Percentiles rank a stretch among this genome's conserved stretches.
Evolutionary conservation across 2,329 filamentous ascomycete genomes (phyloP).

Genomic region (Apiospora malaysiana): DNA sequence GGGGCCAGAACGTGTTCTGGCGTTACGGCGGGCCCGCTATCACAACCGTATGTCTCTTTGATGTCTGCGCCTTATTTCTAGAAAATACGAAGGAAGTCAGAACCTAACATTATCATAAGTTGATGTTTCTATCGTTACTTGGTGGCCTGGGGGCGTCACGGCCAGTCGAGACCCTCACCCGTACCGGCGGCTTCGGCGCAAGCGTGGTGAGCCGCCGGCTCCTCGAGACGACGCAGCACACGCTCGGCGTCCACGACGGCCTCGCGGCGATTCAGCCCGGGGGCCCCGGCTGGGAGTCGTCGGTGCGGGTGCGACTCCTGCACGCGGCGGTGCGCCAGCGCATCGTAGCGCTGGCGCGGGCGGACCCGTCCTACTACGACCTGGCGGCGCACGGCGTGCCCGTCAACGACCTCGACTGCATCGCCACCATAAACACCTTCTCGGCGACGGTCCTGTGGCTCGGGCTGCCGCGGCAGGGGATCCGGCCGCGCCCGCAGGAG

Average conservation of each 20-base stretch:
- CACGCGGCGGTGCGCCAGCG: slow-evolving; percentile 71
- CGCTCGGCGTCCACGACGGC: slow-evolving; percentile 72
- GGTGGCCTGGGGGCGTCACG: slow-evolving; percentile 76
- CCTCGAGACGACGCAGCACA: slow-evolving; percentile 75
- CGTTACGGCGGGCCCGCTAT: slow-evolving; percentile 73
- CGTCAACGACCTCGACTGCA: slow-evolving; percentile 77
- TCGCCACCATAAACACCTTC: slow-evolving; percentile 75
- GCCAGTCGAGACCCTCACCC: slow-evolving; percentile 74
- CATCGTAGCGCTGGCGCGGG: slow-evolving; percentile 64
- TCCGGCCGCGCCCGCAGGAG: slow-evolving; percentile 67
- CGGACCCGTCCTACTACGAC: slow-evolving; percentile 67
- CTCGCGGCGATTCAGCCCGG: slow-evolving; percentile 70
- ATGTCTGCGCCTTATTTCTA: too few species aligned
- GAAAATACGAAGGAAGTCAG: too few species aligned
- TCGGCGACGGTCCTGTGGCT: slow-evolving; percentile 69
- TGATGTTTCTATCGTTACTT: slow-evolving; percentile 64
- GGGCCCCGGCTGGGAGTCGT: slow-evolving; percentile 68
- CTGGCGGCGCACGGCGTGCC: slow-evolving; percentile 65
- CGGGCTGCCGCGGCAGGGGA: slow-evolving; percentile 74
- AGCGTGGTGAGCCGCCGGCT: slow-evolving; percentile 69
- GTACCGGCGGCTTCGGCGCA: slow-evolving; percentile 76
- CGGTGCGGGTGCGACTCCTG: slow-evolving; percentile 71
- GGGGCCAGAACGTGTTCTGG: slow-evolving; percentile 80
- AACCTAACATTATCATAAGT: slow-evolving; percentile 27
- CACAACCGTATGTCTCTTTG: slow-evolving; percentile 56